Conservation (phyloP, 768 basidiomycete species). For the Leucosporidium yakuticum region DNA sequence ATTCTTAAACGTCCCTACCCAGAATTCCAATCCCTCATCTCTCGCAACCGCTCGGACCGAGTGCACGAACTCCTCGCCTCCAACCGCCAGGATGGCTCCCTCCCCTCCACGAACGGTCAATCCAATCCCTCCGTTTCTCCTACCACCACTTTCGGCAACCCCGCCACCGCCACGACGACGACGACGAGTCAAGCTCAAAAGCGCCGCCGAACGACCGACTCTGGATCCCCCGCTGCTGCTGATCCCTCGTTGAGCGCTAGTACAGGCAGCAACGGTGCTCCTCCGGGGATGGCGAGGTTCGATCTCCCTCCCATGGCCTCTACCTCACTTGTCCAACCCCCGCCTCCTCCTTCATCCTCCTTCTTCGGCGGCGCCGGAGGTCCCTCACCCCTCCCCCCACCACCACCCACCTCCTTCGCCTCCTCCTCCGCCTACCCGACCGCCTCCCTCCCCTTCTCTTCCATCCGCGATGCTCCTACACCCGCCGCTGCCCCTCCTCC, state of each 20-base stretch:
- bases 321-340: neutral
- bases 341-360: neutral
- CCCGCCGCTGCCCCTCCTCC: neutral
- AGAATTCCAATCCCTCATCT: slow-evolving; percentile 17
- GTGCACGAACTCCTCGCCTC: neutral
- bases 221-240: neutral
- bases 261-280: neutral
- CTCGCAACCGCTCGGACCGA: neutral
- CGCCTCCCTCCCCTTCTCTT: neutral
- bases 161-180: too few relatives aligned
- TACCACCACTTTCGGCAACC: too few relatives aligned
- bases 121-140: neutral
- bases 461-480: neutral
- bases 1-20: neutral
- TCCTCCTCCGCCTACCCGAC: too few relatives aligned
- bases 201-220: neutral
- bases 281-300: neutral
- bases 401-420: neutral
- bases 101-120: neutral
- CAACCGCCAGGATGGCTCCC: neutral
- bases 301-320: neutral
- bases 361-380: neutral
- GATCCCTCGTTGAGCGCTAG: neutral
- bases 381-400: neutral
- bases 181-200: neutral